Evolutionary conservation across 73 alveolate species (phyloP), one percentile per base, ranked within the genome.

Genomic region (Paramecium pentaurelia): DNA sequence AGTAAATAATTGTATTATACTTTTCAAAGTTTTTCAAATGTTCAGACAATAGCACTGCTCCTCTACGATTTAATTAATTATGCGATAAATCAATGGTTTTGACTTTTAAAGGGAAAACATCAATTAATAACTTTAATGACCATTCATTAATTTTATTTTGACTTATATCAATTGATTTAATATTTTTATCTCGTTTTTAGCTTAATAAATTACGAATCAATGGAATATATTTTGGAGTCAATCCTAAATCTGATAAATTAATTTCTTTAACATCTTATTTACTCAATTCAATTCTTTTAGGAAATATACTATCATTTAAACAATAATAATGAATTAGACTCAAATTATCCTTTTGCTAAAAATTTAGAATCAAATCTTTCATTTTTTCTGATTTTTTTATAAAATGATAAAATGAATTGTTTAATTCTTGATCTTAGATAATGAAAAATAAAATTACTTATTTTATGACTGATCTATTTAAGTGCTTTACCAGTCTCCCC

Each of bases 161-260:
- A 80, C 91, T 45, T 3, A 80, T 42, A 44, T 80, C 44, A 12
- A 80, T 25, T 80, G 32, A 28, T 80, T 80, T 80, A 5, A 80
- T 49, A 80, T 28, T 80, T 27, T 64, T 64, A 6, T 64, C 84
- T 64, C 28, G 20, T 6, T 49, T 80, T 27, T 20, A 80, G n/a
- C 30, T 45, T 47, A 80, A 80, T 40, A 42, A 36, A 45, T 80
- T 45, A 4, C 44, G 14, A 32, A 80, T 45, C 38, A 80, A 32
- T 44, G 91, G 91, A 25, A 45, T 45, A 47, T 80, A 80, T 80
- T 80, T 80, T 11, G 91, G 47, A 80, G 91, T 80, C 14, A 80
- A 30, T 20, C 91, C 91, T n/a, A 42, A 45, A 77, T 40, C 70
- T n/a, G 90, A 38, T 44, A 77, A 77, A 77, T 71, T 37, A 34